Conservation (phyloP, 768 basidiomycete species). For the Mycena latifolia region DNA sequence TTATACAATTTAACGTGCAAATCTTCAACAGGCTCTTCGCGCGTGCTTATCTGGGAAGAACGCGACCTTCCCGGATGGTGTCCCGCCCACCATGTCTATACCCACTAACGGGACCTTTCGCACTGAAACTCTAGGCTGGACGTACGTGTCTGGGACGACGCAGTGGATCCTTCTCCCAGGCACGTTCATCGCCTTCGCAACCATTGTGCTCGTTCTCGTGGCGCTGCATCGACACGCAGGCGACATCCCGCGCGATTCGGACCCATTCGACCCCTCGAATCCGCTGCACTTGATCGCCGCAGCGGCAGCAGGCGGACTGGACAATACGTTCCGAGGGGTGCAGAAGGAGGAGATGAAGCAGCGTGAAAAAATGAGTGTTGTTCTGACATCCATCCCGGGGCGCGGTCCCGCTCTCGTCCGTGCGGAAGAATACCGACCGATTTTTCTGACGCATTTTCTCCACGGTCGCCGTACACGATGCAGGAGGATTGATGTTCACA, state of each 20-base stretch:
- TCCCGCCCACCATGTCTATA: not conserved
- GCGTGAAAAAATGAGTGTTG: not conserved
- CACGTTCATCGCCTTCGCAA: conserved; percentile 2
- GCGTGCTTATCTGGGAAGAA: conserved; percentile 9
- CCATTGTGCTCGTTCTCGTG: not conserved
- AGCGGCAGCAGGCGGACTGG: conserved; percentile 17
- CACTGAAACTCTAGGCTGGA: conserved; percentile 17
- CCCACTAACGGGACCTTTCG: not conserved
- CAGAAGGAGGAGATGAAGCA: conserved; percentile 1
- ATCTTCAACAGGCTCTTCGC: not conserved
- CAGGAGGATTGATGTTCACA: no score
- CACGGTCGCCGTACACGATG: not conserved
- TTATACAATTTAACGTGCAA: not conserved
- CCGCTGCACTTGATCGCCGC: conserved; percentile 16
- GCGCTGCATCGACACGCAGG: conserved; percentile 8
- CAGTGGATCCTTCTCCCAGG: conserved; percentile 19
- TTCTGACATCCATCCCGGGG: conserved; percentile 6
- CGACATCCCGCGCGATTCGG: conserved; percentile 1
- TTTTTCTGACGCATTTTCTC: not conserved
- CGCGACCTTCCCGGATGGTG: not conserved
- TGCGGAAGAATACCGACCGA: not conserved
- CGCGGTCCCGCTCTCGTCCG: conserved; percentile 13
- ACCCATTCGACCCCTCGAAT: conserved; percentile 20
- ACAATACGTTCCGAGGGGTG: conserved; percentile 13
- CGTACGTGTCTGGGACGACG: not conserved